These are phyloP conservation scores for Bothriochloa decipiens DNA, from an alignment of 176 grass and related monocot genomes.

Conservation along the genomic window DNA sequence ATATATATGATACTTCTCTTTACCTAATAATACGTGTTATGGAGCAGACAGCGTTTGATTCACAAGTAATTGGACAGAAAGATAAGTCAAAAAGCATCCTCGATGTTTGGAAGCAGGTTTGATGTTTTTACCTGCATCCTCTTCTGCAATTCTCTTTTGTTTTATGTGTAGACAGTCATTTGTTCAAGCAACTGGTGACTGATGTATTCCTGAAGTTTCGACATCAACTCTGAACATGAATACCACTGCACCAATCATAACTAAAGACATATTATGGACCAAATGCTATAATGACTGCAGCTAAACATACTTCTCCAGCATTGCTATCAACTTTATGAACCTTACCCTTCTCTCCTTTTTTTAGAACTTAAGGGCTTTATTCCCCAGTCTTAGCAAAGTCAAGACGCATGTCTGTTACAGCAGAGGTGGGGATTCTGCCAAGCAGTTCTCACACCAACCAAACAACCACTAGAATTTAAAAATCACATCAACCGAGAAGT, in stretches of 20 bases:
- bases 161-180: conserved; percentile 23
- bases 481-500: background rate
- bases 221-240: background rate
- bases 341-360: background rate
- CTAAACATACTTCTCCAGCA: conserved; percentile 11
- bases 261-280: background rate
- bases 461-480: background rate
- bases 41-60: conserved; percentile 72
- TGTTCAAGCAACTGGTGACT: background rate
- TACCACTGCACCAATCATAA: background rate
- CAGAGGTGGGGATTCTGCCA: background rate
- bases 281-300: background rate
- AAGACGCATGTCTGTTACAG: background rate
- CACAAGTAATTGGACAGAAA: conserved; percentile 87
- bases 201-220: conserved; percentile 1
- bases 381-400: background rate
- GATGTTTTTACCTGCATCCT: conserved; percentile 34
- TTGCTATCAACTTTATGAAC: conserved; percentile 19
- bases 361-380: background rate
- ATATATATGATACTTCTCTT: background rate
- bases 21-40: conserved; percentile 41
- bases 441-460: background rate
- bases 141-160: conserved; percentile 18
- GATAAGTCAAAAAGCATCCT: conserved; percentile 87
- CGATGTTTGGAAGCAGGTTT: conserved; percentile 94